These are phyloP conservation scores for Ustilago nuda DNA, from an alignment of 1,284 basidiomycete genomes.

Conservation along the genomic window DNA sequence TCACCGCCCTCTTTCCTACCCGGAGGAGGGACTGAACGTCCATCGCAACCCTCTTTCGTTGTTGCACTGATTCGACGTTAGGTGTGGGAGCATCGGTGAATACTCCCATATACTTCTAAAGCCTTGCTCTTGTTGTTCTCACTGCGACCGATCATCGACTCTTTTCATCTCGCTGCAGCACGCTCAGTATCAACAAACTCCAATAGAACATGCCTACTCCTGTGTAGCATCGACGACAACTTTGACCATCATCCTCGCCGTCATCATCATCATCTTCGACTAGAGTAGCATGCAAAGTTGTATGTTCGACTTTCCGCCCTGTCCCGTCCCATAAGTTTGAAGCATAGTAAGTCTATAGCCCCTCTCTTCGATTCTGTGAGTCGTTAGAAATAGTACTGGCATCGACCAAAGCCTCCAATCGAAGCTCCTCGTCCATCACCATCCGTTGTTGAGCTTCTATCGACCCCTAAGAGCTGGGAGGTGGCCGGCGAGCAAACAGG, in stretches of 20 bases:
- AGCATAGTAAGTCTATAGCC: not conserved
- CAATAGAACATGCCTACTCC: not conserved
- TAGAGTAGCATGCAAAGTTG: not conserved
- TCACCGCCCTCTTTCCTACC: constrained; percentile 11
- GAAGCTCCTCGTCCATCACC: not conserved
- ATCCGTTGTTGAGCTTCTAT: constrained; percentile 1
- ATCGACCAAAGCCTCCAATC: not conserved
- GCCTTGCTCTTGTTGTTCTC: not conserved
- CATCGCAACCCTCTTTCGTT: not conserved
- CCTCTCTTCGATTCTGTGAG: not conserved
- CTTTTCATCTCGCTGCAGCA: not conserved
- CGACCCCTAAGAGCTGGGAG: not conserved
- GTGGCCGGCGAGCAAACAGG: not conserved
- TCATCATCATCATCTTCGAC: not conserved
- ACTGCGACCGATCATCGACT: not conserved
- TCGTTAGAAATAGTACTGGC: not conserved
- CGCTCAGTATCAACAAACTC: not conserved
- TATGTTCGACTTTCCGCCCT: not conserved
- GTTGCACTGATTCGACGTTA: not conserved
- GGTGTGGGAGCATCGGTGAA: not conserved
- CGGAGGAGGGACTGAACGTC: constrained; percentile 9
- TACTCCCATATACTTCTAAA: not conserved
- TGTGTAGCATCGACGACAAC: not conserved
- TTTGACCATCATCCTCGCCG: too few species aligned
- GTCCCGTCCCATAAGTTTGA: not conserved